Evolutionary conservation across 345 rosid species (phyloP).

Genomic region (Sonneratia caseolaris): DNA sequence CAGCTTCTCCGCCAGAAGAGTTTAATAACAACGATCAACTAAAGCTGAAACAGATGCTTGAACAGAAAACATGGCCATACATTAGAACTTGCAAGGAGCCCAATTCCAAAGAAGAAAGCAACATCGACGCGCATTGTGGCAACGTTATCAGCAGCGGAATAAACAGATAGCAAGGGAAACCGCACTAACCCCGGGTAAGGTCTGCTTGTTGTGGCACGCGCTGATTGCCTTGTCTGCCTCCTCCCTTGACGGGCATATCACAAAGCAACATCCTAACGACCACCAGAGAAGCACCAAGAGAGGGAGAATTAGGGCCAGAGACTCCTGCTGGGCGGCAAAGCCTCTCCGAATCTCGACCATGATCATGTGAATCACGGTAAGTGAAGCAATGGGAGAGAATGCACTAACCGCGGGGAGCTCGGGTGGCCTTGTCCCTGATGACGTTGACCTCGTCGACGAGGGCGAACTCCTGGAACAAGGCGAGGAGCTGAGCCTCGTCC

Average conservation of each 20-base stretch:
- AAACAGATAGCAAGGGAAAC: slow-evolving; percentile 10
- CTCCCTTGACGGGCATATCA: slow-evolving; percentile 82
- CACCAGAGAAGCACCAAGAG: neutral
- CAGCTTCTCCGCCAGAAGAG: neutral
- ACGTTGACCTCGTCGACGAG: slow-evolving; percentile 93
- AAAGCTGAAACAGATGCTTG: no score
- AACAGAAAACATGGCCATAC: neutral
- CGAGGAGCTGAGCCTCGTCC: slow-evolving; percentile 84
- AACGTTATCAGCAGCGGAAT: neutral
- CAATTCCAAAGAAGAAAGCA: neutral
- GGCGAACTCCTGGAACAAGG: slow-evolving; percentile 84
- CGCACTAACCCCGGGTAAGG: slow-evolving; percentile 78
- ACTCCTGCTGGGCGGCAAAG: slow-evolving; percentile 7
- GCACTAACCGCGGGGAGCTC: slow-evolving; percentile 69
- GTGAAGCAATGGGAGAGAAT: neutral
- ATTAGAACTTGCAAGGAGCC: neutral
- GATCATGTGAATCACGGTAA: slow-evolving; percentile 19
- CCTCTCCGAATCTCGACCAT: slow-evolving; percentile 7
- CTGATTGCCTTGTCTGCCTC: slow-evolving; percentile 97
- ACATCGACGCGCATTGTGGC: slow-evolving; percentile 10
- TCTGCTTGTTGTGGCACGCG: slow-evolving; percentile 91
- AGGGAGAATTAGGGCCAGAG: slow-evolving; percentile 48
- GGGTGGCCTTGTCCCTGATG: slow-evolving; percentile 91
- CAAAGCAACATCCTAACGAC: slow-evolving; percentile 75
- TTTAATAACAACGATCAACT: neutral